A percentile compares a stretch with the other conserved stretches of the same genome.
Evolutionary conservation across 805 yeast genomes (phyloP).

Genomic region (Candida montana): DNA sequence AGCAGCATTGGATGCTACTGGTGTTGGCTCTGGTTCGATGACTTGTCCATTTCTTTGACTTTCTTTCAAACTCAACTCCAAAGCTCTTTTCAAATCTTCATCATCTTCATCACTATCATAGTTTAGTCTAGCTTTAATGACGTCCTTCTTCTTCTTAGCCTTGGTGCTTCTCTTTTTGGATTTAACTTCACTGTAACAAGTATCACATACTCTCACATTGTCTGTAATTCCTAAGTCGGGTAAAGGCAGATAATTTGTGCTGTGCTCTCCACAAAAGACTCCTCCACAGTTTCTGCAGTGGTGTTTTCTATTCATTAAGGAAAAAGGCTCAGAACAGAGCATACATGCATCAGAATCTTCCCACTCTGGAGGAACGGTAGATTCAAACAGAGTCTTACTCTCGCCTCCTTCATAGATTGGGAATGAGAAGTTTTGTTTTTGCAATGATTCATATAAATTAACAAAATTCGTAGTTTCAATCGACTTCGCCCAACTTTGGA

Average conservation of each 20-base stretch:
- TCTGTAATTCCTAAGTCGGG: constrained; percentile 82
- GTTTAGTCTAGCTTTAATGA: constrained; percentile 21
- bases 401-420: constrained; percentile 39
- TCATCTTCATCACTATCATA: constrained; percentile 58
- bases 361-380: constrained; percentile 97
- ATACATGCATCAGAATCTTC: constrained; percentile 92
- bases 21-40: constrained; percentile 11
- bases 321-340: constrained; percentile 79
- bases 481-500: constrained; percentile 75
- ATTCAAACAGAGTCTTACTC: constrained; percentile 59
- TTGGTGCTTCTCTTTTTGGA: constrained; percentile 30
- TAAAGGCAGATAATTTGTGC: constrained; percentile 64
- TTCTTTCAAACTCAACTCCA: constrained; percentile 72
- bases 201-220: constrained; percentile 91
- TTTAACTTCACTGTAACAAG: constrained; percentile 64
- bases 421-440: constrained; percentile 59
- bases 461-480: constrained; percentile 61
- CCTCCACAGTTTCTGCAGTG: constrained; percentile 98
- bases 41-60: constrained; percentile 26
- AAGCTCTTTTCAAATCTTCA: constrained; percentile 72
- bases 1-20: background rate
- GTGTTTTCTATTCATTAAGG: constrained; percentile 84
- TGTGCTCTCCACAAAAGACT: constrained; percentile 80
- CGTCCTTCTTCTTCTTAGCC: constrained; percentile 23
- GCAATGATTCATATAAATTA: constrained; percentile 53